Conservation (phyloP, 2,329 filamentous ascomycete species). For the Trichophyton schoenleinii region DNA sequence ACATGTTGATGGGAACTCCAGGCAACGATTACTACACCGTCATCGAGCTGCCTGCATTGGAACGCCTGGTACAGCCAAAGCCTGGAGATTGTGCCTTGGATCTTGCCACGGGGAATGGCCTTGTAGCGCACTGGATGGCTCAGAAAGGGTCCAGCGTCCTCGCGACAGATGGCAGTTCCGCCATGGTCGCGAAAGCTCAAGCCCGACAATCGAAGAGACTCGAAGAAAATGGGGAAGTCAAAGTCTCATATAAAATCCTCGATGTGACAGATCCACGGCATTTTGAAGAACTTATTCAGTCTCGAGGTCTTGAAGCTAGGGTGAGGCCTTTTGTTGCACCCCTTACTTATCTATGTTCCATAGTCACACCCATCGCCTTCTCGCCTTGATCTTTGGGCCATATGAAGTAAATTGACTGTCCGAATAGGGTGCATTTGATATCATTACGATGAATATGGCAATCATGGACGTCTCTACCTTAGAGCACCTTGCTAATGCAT, state of each 20-base stretch:
- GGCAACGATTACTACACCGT: conserved; percentile 37
- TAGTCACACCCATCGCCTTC: too few relatives aligned
- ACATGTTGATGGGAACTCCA: conserved; percentile 27
- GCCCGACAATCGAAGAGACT: conserved; percentile 13
- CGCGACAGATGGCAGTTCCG: conserved; percentile 35
- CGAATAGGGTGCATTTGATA: conserved; percentile 28
- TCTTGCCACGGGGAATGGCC: conserved; percentile 40
- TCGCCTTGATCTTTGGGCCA: not conserved
- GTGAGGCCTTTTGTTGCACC: not conserved
- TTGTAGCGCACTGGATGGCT: conserved; percentile 36
- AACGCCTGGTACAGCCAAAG: conserved; percentile 23
- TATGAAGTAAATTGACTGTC: not conserved
- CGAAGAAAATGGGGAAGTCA: conserved; percentile 5
- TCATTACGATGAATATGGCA: conserved; percentile 39
- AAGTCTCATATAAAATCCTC: conserved; percentile 24
- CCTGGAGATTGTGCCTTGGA: conserved; percentile 30
- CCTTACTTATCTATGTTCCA: too few relatives aligned
- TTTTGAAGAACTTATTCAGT: conserved; percentile 21
- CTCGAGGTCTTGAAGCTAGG: not conserved
- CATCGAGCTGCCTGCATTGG: conserved; percentile 33
- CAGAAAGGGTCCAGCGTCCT: conserved; percentile 27
- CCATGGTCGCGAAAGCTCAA: conserved; percentile 32
- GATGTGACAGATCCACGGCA: conserved; percentile 29
- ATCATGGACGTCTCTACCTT: conserved; percentile 38
- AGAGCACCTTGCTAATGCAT: conserved; percentile 30